Conservation (phyloP, 495 filamentous ascomycete genomes). For the Elasticomyces elasticus region DNA sequence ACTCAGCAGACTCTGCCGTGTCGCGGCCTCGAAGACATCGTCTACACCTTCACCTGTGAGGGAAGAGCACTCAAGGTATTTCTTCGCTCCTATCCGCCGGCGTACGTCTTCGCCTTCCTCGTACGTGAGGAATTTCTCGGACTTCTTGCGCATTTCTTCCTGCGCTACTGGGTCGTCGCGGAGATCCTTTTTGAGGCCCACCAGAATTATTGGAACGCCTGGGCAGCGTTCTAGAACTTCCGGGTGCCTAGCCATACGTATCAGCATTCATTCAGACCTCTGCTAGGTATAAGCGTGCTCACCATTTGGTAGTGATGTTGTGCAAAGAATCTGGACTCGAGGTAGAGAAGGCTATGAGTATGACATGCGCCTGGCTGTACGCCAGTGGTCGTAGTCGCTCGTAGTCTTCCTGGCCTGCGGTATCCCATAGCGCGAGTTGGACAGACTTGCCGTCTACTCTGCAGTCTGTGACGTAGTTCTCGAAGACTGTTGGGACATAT, state of each 20-base stretch:
- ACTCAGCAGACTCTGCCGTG: slow-evolving; percentile 81
- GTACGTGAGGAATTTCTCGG: slow-evolving; percentile 69
- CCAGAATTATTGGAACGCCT: slow-evolving; percentile 86
- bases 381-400: slow-evolving; percentile 78
- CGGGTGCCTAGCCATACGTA: slow-evolving; percentile 18
- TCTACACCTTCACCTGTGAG: slow-evolving; percentile 97
- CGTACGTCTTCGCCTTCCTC: slow-evolving; percentile 73
- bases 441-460: slow-evolving; percentile 41
- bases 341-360: slow-evolving; percentile 91
- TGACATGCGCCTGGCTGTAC: slow-evolving; percentile 95
- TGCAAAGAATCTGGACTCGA: slow-evolving; percentile 94
- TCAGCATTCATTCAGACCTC: not conserved
- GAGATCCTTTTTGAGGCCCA: slow-evolving; percentile 96
- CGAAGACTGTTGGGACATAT: slow-evolving; percentile 37
- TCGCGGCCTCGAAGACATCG: slow-evolving; percentile 97
- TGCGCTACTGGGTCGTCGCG: slow-evolving; percentile 86
- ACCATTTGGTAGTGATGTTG: slow-evolving; percentile 99
- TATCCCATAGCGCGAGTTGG: slow-evolving; percentile 41
- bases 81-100: slow-evolving; percentile 77
- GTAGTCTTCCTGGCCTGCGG: slow-evolving; percentile 41
- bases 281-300: slow-evolving; percentile 39
- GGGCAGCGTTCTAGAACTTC: slow-evolving; percentile 94
- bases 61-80: slow-evolving; percentile 95
- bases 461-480: slow-evolving; percentile 41
- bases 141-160: slow-evolving; percentile 96